Conservation (phyloP, 2,329 filamentous ascomycete genomes). For the Sclerotinia glacialis region DNA sequence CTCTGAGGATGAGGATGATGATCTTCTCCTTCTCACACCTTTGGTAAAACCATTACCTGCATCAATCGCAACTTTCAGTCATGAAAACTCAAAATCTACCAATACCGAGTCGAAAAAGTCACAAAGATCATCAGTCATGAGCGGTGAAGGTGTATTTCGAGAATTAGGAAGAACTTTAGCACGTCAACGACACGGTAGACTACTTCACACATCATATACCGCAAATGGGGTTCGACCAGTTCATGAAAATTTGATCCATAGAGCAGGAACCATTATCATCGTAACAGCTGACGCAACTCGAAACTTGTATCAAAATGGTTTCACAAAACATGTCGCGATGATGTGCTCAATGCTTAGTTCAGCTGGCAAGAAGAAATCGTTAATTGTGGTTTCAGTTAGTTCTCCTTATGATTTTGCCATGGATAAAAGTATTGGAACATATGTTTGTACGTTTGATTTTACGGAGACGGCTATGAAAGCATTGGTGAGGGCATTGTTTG, state of each 20-base stretch:
- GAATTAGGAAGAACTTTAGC: conserved; percentile 87
- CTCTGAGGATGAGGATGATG: conserved; percentile 85
- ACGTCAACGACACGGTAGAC: conserved; percentile 77
- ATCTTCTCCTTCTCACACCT: conserved; percentile 83
- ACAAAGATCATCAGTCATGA: conserved; percentile 69
- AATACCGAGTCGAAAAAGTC: conserved; percentile 49
- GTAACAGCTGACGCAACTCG: conserved; percentile 91
- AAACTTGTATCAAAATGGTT: conserved; percentile 89
- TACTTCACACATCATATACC: conserved; percentile 92
- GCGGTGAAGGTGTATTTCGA: conserved; percentile 87
- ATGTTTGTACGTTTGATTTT: conserved; percentile 94
- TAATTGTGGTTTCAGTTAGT: conserved; percentile 89
- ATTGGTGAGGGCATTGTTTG: conserved; percentile 78
- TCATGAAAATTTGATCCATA: conserved; percentile 87
- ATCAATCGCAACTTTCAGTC: conserved; percentile 66
- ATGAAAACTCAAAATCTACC: conserved; percentile 50
- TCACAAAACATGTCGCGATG: conserved; percentile 94
- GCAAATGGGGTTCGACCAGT: conserved; percentile 88
- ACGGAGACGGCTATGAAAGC: conserved; percentile 88
- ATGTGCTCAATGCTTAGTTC: conserved; percentile 83
- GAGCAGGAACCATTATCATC: conserved; percentile 83
- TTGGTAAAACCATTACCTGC: conserved; percentile 90
- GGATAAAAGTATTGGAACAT: conserved; percentile 85
- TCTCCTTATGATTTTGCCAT: conserved; percentile 96
- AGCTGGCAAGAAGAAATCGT: conserved; percentile 77